Evolutionary conservation across 495 filamentous ascomycete species (phyloP).

Genomic region (Aspergillus indologenus): DNA sequence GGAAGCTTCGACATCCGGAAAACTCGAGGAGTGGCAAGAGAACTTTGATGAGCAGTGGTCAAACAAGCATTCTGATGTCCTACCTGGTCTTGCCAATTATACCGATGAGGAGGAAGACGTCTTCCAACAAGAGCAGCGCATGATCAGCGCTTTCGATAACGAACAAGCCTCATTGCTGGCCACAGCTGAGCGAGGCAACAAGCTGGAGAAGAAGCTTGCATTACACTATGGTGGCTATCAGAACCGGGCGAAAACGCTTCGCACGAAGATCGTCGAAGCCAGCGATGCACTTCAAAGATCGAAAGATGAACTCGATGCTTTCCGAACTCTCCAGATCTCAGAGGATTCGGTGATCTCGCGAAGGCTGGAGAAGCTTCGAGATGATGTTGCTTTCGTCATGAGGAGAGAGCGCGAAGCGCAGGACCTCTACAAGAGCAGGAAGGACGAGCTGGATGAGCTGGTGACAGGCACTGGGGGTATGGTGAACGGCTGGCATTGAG

Average conservation of each 20-base stretch:
- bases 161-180: conserved; percentile 67
- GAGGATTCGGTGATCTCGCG: conserved; percentile 72
- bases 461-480: conserved; percentile 33
- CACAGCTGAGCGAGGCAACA: conserved; percentile 75
- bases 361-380: conserved; percentile 70
- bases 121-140: conserved; percentile 47
- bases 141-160: conserved; percentile 45
- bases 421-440: conserved; percentile 71
- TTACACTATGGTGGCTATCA: conserved; percentile 88
- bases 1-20: conserved; percentile 56
- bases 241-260: conserved; percentile 75
- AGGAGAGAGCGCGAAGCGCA: conserved; percentile 87
- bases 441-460: conserved; percentile 72
- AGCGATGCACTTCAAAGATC: conserved; percentile 72
- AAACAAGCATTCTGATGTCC: conserved; percentile 53
- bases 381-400: conserved; percentile 80
- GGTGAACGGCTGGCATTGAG: conserved; percentile 47
- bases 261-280: conserved; percentile 77
- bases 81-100: conserved; percentile 78
- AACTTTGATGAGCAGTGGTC: conserved; percentile 67
- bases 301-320: conserved; percentile 67
- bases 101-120: conserved; percentile 59
- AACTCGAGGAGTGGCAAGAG: conserved; percentile 53
- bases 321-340: conserved; percentile 68
- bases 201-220: conserved; percentile 89